Evolutionary conservation across 2,329 filamentous ascomycete species (phyloP), one percentile per base, ranked within the genome.

Genomic region (Cadophora sp.): DNA sequence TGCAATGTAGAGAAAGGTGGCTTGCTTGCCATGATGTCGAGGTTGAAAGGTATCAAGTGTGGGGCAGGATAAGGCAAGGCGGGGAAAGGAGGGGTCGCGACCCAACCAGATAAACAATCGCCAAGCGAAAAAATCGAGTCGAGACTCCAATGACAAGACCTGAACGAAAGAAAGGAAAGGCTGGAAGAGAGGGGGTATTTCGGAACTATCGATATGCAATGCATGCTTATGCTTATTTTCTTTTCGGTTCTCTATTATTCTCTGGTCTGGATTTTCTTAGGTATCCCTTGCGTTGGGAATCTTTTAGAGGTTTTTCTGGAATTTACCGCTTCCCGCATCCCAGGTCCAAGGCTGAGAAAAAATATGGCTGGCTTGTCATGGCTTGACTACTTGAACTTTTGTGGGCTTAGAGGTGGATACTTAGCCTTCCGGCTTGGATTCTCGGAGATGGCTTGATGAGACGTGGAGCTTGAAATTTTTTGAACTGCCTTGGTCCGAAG

Each of bases 191-290:
- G 11, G 9, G 22, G 22, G 20, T 24, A 16, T 7, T 39, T 13
- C 36, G 36, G 36, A 39, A 53, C 50, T 58, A 58, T 43, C 55
- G 55, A 58, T 58, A 58, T 58, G 55, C 55, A 27, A 45, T 20
- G 43, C 43, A 6, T 30, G 48, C 51, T 58, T 18, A 58, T 58
- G 55, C 55, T 41, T 58, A 58, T n/a, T 27, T 8, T 27, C n/a
- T n/a, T n/a, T n/a, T n/a, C n/a, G n/a, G n/a, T n/a, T n/a, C n/a
- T n/a, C n/a, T 39, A 3, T 41, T 47, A 5, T 18, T 43, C 41
- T 43, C 18, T 43, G 27, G 1, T 6, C 27, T 30, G 27, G 27
- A 30, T 1, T 43, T 43, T 43, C n/a, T n/a, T n/a, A n/a, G n/a
- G n/a, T n/a, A n/a, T n/a, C n/a, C n/a, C n/a, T n/a, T n/a, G n/a